Base-by-base conservation (phyloP, 257 asterid genomes). In the Solanum appendiculatum region DNA sequence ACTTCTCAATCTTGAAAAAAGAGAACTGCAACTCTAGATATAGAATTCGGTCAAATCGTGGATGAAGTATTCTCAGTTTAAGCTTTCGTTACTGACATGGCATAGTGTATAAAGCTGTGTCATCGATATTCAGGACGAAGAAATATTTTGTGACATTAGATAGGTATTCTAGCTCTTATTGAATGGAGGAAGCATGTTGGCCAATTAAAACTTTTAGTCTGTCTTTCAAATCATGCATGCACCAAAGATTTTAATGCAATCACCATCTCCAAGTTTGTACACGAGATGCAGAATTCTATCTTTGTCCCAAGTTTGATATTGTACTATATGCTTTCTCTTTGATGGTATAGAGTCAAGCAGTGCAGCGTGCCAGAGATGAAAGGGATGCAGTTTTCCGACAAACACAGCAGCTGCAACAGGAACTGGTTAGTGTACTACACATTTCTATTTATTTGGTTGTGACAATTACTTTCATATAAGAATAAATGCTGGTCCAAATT, bases 371-470 rank as follows among this genome's bases (percentile, higher is more conserved):
- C 75, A 90, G 85, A 86, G 93, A 92, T 46, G 94, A 91, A 87
- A 92, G 92, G 78, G 93, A 92, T 83, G 82, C 86, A 75, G 91
- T 90, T 82, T 37, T 91, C 44, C 84, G 85, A 36, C 91, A 91
- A 90, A 87, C 92, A 29, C 91, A 90, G 36, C 93, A 87, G 82
- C 86, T 92, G 83, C 94, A 92, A 89, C 91, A 88, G 85, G 92
- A 92, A 82, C 87, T 92, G 92, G 93, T 92, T 34, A 87, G 90
- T 92, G 63, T 48, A 48, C 42, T 81, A 18, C 27, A 58, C 44
- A 87, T 46, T 37, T 51, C 66, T 46, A 46, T 46, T 85, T 66
- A 42, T 63, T 25, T 60, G 8, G 37, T 66, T 64, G 25, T 40
- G 27, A 85, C 2, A 84, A 37, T 37, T 54, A 60, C 44, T 37